A percentile compares a stretch with the other conserved stretches of the same genome.
Conservation (phyloP, 345 rosid species). For the Gossypium mustelinum region DNA sequence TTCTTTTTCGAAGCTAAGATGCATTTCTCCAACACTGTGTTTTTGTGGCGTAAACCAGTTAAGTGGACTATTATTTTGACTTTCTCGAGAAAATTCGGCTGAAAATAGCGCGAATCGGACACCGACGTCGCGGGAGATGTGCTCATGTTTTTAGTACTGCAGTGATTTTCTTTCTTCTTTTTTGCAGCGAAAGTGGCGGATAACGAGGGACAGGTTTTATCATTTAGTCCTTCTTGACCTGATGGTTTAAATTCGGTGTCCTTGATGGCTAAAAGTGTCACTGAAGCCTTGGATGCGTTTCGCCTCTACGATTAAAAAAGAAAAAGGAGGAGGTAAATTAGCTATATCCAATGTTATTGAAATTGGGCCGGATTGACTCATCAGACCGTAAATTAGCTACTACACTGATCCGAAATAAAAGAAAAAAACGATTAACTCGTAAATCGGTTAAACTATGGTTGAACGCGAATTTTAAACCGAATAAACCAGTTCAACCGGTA, state of each 20-base stretch:
- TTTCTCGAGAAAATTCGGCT: slow-evolving; percentile 7
- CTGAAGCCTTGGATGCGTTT: too few relatives aligned
- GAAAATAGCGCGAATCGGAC: slow-evolving; percentile 4
- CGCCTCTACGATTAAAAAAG: too few relatives aligned
- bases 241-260: background rate
- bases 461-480: too few relatives aligned
- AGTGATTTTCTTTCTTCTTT: slow-evolving; percentile 4
- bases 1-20: background rate
- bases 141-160: background rate
- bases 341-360: too few relatives aligned
- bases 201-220: background rate
- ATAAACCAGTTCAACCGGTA: too few relatives aligned
- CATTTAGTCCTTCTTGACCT: background rate
- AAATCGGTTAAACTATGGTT: too few relatives aligned
- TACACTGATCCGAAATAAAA: too few relatives aligned
- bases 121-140: background rate
- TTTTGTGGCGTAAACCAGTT: background rate
- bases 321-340: too few relatives aligned
- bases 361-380: too few relatives aligned
- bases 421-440: too few relatives aligned
- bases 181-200: background rate
- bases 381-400: too few relatives aligned
- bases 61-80: background rate
- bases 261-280: too few relatives aligned
- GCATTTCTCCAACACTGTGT: background rate